These are phyloP conservation scores for Penicillium nucicola DNA, from an alignment of 495 filamentous ascomycete genomes.

Conservation along the genomic window DNA sequence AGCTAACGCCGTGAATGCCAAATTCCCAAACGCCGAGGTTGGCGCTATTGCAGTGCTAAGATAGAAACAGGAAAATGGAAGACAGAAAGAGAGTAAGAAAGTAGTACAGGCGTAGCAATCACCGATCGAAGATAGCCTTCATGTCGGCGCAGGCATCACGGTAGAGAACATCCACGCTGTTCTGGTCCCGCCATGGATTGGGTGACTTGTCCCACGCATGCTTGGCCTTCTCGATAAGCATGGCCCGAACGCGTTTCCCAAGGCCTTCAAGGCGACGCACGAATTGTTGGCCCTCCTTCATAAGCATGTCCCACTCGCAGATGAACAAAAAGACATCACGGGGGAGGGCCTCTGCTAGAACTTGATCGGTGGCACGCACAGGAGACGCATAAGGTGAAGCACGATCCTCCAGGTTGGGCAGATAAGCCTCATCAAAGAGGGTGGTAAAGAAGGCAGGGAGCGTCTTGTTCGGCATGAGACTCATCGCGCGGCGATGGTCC, in stretches of 20 bases:
- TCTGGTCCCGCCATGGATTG: conserved; percentile 64
- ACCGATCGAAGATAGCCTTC: conserved; percentile 40
- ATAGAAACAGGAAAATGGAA: neutral
- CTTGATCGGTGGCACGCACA: conserved; percentile 53
- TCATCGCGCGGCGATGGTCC: conserved; percentile 65
- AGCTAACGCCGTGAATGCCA: conserved; percentile 1
- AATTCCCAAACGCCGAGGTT: neutral
- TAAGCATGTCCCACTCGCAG: conserved; percentile 90
- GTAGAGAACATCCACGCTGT: conserved; percentile 37
- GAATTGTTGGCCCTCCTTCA: conserved; percentile 71
- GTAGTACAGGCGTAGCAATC: neutral
- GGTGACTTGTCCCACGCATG: conserved; percentile 90
- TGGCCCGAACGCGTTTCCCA: conserved; percentile 64
- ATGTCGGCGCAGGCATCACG: conserved; percentile 44
- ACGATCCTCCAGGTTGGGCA: conserved; percentile 51
- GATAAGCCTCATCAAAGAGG: conserved; percentile 84
- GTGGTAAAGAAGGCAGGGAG: conserved; percentile 71
- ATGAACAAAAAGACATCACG: conserved; percentile 68
- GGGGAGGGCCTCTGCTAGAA: conserved; percentile 52
- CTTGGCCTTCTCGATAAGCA: conserved; percentile 66
- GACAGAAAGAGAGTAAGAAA: neutral
- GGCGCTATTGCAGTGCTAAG: neutral
- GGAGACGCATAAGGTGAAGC: conserved; percentile 62
- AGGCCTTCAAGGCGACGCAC: conserved; percentile 59
- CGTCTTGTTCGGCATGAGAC: conserved; percentile 64